phyloP scores from a whole-genome alignment of 2,329 filamentous ascomycete genomes.

The Calonectria fujianensis region DNA sequence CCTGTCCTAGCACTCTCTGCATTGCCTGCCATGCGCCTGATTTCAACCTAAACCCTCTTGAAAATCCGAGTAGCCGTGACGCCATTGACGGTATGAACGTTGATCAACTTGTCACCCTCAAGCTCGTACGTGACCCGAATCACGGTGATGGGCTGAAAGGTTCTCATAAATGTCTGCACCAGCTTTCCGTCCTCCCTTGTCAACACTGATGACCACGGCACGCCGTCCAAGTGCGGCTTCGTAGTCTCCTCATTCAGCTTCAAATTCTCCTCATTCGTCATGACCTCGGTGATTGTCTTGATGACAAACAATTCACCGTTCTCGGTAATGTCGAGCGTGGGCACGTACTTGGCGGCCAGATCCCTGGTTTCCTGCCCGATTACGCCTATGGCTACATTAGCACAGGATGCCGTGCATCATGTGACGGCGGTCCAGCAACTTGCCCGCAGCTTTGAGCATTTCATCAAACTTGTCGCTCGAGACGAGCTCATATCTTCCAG shows the following conservation, averaged over 20 bases:
- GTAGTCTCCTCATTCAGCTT: not conserved
- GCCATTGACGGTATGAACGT: not conserved
- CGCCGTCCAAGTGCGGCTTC: not conserved
- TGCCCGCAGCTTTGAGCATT: not conserved
- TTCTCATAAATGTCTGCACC: not conserved
- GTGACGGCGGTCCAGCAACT: not conserved
- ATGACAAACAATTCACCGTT: not conserved
- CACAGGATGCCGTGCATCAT: not conserved
- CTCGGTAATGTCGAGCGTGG: not conserved
- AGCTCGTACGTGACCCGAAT: not conserved
- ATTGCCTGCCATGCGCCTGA: not conserved
- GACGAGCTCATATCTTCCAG: constrained; percentile 1
- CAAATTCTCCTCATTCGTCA: constrained; percentile 3
- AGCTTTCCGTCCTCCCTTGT: not conserved
- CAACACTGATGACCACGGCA: not conserved
- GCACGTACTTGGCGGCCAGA: not conserved
- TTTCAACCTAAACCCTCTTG: not conserved
- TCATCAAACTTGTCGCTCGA: constrained; percentile 3
- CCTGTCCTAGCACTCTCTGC: not conserved
- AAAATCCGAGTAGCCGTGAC: not conserved
- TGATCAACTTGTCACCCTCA: not conserved
- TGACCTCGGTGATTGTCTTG: not conserved
- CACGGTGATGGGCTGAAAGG: not conserved
- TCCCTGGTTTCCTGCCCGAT: not conserved
- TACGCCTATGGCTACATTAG: not conserved